Evolutionary conservation across 441 rosid species (phyloP), one percentile per base, ranked within the genome.

Genomic region (Dalechampia spathulata): DNA sequence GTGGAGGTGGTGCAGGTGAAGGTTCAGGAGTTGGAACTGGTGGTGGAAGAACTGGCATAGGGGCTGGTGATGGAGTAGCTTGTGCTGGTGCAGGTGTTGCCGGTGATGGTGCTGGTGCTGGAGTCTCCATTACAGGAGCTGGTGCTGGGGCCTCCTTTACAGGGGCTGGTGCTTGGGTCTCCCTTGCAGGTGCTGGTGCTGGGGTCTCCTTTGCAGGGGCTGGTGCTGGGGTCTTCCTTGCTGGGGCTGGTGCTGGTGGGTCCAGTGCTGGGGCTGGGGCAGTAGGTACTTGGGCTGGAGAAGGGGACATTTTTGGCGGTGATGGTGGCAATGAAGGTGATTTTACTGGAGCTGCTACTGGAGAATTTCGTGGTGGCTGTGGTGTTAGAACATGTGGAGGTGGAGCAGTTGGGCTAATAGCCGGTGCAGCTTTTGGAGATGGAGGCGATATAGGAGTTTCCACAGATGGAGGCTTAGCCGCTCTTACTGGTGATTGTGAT

Each of bases 401-500:
- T 45, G 72, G 54, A 7, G 44, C 52, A 2, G 21, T 48, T 14
- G 75, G 64, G 55, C 76, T 82, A 49, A 69, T 68, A 51, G 79
- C 82, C 49, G 95, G 89, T 72, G 89, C 71, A 49, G 61, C 75
- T 69, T 78, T 78, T 16, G 88, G 93, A 54, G 86, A 77, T 57
- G n/a, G n/a, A n/a, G 88, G 17, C 23, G 76, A 20, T 58, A 37
- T 38, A 15, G 83, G 82, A 60, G 75, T 65, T 41, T 64, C 40
- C 41, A 66, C 51, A 21, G 77, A 58, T 7, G 77, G 82, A 22
- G 72, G 68, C 37, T 76, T 65, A 48, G 66, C 65, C 20, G 79
- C 72, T 44, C 68, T 70, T 6, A 66, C 67, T 11, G 84, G 80
- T 56, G 79, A 55, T 42, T 68, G 67, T 34, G 73, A 25, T 32